phyloP scores from a whole-genome alignment of 768 basidiomycete species.

The Cystobasidium onofrii region DNA sequence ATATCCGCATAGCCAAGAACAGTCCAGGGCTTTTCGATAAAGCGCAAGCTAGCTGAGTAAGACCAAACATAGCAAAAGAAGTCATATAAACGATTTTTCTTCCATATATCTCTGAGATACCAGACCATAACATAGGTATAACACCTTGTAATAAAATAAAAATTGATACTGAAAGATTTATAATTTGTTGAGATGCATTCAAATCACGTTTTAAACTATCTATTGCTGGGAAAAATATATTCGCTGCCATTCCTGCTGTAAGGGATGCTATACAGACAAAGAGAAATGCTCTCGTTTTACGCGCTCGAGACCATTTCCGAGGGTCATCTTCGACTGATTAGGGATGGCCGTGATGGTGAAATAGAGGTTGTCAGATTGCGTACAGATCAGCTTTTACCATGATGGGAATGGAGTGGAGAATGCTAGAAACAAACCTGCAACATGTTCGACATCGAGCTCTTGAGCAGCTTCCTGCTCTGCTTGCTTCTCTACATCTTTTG shows the following conservation, averaged over 20 bases:
- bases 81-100: slow-evolving; percentile 54
- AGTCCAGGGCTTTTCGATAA: slow-evolving; percentile 53
- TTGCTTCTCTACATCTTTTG: slow-evolving; percentile 3
- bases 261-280: slow-evolving; percentile 31
- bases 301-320: slow-evolving; percentile 19
- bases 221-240: slow-evolving; percentile 38
- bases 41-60: slow-evolving; percentile 52
- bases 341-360: background rate
- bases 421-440: slow-evolving; percentile 4
- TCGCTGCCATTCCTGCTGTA: slow-evolving; percentile 31
- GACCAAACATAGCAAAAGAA: slow-evolving; percentile 42
- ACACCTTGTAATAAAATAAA: slow-evolving; percentile 67
- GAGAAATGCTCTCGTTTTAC: slow-evolving; percentile 29
- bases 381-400: too few species aligned
- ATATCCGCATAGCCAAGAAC: slow-evolving; percentile 60
- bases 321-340: slow-evolving; percentile 39
- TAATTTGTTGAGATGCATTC: slow-evolving; percentile 55
- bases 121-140: slow-evolving; percentile 61
- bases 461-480: background rate
- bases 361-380: too few species aligned
- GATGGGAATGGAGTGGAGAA: too few species aligned
- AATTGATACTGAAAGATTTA: slow-evolving; percentile 62
- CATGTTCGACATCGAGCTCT: slow-evolving; percentile 5
- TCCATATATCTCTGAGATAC: slow-evolving; percentile 66
- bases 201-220: slow-evolving; percentile 47